Base-by-base conservation (phyloP, 345 rosid species). In the Linum trigynum region DNA sequence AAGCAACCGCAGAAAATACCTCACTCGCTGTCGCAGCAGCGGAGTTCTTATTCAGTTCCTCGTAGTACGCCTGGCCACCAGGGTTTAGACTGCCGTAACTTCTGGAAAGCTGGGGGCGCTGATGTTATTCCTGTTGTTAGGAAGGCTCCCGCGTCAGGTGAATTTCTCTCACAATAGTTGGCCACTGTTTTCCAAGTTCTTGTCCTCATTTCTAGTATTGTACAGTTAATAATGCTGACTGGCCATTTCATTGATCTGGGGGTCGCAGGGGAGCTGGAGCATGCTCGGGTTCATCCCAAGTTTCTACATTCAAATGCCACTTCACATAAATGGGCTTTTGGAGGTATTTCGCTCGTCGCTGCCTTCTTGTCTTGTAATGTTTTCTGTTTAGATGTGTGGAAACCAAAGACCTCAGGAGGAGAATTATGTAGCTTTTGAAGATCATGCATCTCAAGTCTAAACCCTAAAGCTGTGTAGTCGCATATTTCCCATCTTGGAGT, bases 311-410 rank as follows among this genome's bases (percentile, higher is more conserved):
- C 97, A 3, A 94, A 94, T 85, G 99, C 99, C 50, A 90, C 99
- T 73, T 94, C 99, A 50, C 99, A 94, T 72, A 94, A 94, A 71
- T 90, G 97, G 99, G 95, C 95, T n/a, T 88, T 94, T 79, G 99
- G 97, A 79, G 99, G 99, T 90, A 56, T 65, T 61, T 23, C 11
- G 4, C 8, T 9, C 23, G 7, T 57, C 5, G 37, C 6, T 23
- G 35, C 12, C 16, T 11, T 51, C 6, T 80, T 2, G 14, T 37
- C 12, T 41, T 60, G 60, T 2, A 5, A 55, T 40, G 10, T 5
- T 68, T 41, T 43, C 37, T 16, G 39, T 63, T 64, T 17, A 11
- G 38, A 3, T 14, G 55, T 5, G 41, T 17, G 42, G 35, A 5
- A 7, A 38, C 37, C 9, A 39, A 61, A n/a, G 7, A n/a, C 4